These are phyloP conservation scores for Cutaneotrichosporon dermatis DNA, from an alignment of 1,284 basidiomycete genomes.

Conservation along the genomic window DNA sequence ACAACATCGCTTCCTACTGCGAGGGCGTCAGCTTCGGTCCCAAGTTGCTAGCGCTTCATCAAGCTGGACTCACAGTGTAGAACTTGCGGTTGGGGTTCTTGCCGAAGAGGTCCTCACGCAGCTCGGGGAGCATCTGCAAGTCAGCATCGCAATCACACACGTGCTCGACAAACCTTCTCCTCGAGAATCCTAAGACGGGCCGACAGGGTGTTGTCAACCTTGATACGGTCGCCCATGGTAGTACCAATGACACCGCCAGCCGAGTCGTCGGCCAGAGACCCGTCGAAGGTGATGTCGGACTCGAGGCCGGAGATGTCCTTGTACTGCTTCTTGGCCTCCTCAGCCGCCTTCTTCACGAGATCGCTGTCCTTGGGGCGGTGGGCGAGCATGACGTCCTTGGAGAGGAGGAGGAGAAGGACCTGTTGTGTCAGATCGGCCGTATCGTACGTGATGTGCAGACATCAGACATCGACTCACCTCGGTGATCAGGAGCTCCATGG, in stretches of 20 bases:
- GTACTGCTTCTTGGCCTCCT: constrained; percentile 37
- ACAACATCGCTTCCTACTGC: constrained; percentile 6
- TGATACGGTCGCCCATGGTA: constrained; percentile 70
- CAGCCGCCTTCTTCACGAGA: constrained; percentile 35
- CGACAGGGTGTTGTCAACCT: constrained; percentile 85
- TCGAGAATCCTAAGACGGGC: constrained; percentile 80
- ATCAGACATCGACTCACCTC: constrained; percentile 55
- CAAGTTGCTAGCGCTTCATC: neutral
- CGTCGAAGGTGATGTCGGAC: constrained; percentile 62
- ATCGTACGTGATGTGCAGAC: too few relatives aligned
- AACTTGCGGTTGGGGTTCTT: constrained; percentile 81
- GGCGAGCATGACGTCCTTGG: constrained; percentile 55
- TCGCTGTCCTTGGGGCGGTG: constrained; percentile 44
- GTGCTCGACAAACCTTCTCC: constrained; percentile 62
- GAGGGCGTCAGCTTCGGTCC: neutral
- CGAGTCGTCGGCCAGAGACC: constrained; percentile 66
- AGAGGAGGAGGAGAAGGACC: constrained; percentile 62
- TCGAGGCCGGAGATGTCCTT: constrained; percentile 62
- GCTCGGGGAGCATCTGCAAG: constrained; percentile 81
- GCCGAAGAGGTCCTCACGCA: constrained; percentile 78
- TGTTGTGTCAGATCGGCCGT: constrained; percentile 25
- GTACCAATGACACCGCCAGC: constrained; percentile 78
- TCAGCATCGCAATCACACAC: neutral
- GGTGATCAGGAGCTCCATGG: constrained; percentile 73
- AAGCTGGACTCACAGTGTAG: constrained; percentile 53